These are phyloP conservation scores for Pyrus pyrifolia DNA, from an alignment of 306 rosid genomes.

Conservation along the genomic window DNA sequence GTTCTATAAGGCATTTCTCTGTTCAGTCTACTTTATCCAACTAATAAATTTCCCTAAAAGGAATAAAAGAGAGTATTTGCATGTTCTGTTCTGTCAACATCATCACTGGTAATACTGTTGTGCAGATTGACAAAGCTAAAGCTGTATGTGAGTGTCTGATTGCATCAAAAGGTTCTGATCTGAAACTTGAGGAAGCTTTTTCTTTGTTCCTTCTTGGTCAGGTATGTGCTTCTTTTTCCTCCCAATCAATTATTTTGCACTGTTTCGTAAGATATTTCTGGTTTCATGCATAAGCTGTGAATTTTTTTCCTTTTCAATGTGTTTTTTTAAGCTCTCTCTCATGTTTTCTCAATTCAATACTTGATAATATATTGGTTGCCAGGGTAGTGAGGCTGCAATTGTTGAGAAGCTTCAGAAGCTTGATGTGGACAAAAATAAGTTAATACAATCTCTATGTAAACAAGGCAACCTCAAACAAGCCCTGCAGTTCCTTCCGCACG, in stretches of 20 bases:
- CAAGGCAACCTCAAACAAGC: slow-evolving; percentile 76
- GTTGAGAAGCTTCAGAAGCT: slow-evolving; percentile 72
- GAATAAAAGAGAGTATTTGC: background rate
- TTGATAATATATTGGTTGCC: slow-evolving; percentile 22
- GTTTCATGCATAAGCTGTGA: slow-evolving; percentile 16
- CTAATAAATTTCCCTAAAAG: background rate
- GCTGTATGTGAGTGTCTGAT: slow-evolving; percentile 71
- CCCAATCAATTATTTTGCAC: background rate
- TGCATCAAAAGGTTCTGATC: slow-evolving; percentile 63
- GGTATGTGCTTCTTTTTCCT: slow-evolving; percentile 35
- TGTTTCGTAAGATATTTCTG: slow-evolving; percentile 5
- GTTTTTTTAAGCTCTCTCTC: background rate
- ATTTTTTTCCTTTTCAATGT: background rate
- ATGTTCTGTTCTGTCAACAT: background rate
- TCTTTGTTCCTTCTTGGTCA: slow-evolving; percentile 67
- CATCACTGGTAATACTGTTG: slow-evolving; percentile 10
- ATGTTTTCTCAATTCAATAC: slow-evolving; percentile 6
- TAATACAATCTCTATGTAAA: slow-evolving; percentile 71
- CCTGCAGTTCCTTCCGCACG: slow-evolving; percentile 45
- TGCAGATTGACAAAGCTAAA: slow-evolving; percentile 73
- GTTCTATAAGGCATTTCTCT: background rate
- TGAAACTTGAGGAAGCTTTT: slow-evolving; percentile 76
- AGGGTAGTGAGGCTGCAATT: slow-evolving; percentile 67
- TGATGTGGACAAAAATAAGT: slow-evolving; percentile 29
- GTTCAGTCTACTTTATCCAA: background rate